phyloP scores from a whole-genome alignment of 2,329 filamentous ascomycete species.

The Sporothrix phasma region DNA sequence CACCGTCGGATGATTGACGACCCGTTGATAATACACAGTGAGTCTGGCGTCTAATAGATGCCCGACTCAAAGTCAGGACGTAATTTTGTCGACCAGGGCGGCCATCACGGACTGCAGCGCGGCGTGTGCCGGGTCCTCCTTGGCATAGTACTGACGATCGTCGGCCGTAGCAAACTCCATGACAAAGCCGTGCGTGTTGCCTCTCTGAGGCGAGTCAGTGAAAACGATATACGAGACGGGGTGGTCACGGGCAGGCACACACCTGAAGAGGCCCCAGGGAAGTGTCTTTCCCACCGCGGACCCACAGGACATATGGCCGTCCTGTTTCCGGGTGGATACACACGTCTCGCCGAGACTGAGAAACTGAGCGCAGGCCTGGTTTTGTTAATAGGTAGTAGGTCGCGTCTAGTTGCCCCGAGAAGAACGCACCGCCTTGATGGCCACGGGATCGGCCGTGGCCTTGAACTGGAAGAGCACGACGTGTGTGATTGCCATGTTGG shows the following conservation, averaged over 20 bases:
- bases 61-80: slow-evolving; percentile 52
- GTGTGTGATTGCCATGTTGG: slow-evolving; percentile 14
- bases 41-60: too few species aligned
- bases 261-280: slow-evolving; percentile 40
- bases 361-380: slow-evolving; percentile 26
- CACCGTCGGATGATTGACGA: too few species aligned
- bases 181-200: slow-evolving; percentile 60
- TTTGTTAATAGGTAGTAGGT: background rate
- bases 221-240: too few species aligned
- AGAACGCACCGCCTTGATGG: background rate
- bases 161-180: slow-evolving; percentile 52
- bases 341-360: slow-evolving; percentile 49
- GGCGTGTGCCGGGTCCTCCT: slow-evolving; percentile 53
- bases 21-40: too few species aligned
- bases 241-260: too few species aligned
- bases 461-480: slow-evolving; percentile 16
- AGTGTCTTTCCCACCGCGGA: slow-evolving; percentile 51
- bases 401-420: too few species aligned
- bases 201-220: slow-evolving; percentile 26
- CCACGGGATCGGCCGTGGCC: background rate
- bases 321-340: slow-evolving; percentile 49
- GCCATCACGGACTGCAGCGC: slow-evolving; percentile 49
- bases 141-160: slow-evolving; percentile 59
- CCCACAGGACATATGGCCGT: slow-evolving; percentile 49
- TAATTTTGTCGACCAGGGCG: slow-evolving; percentile 41